A percentile compares a stretch with the other conserved stretches of the same genome.
Evolutionary conservation across 2,329 filamentous ascomycete genomes (phyloP).

Genomic region (Colletotrichum zoysiae): DNA sequence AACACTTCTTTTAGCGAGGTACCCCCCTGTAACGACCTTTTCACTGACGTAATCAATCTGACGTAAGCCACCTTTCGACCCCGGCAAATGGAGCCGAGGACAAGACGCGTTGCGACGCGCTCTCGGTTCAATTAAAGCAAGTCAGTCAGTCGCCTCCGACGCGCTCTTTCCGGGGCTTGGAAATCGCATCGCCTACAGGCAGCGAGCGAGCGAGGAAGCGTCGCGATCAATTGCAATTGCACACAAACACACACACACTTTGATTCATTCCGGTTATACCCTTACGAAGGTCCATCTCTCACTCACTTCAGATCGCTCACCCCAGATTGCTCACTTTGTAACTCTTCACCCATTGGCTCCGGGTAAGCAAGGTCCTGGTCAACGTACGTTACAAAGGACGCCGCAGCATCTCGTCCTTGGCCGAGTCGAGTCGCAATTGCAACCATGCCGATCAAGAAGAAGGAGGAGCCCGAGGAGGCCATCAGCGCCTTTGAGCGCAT

Average conservation of each 20-base stretch:
- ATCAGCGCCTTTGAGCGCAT: conserved; percentile 90
- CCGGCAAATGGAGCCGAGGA: neutral
- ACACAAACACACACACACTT: no score
- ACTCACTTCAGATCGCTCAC: no score
- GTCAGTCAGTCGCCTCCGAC: neutral
- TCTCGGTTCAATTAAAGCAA: conserved; percentile 1
- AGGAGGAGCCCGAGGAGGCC: conserved; percentile 53
- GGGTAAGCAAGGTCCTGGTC: neutral
- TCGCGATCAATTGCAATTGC: neutral
- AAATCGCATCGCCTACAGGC: no score
- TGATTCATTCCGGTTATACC: no score
- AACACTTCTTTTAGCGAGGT: no score
- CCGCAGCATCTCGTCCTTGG: neutral
- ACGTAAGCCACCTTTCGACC: conserved; percentile 24
- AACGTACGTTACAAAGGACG: neutral
- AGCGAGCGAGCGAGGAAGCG: no score
- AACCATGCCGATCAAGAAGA: conserved; percentile 60
- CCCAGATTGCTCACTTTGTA: neutral
- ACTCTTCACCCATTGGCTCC: neutral
- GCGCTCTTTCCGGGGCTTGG: neutral
- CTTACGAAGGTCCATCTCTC: neutral
- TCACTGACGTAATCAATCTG: conserved; percentile 31
- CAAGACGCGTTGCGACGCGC: conserved; percentile 17
- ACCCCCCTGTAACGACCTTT: no score
- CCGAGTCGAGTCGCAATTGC: conserved; percentile 34